These are phyloP conservation scores for Pyronema domesticum DNA, from an alignment of 495 filamentous ascomycete genomes.

Conservation along the genomic window DNA sequence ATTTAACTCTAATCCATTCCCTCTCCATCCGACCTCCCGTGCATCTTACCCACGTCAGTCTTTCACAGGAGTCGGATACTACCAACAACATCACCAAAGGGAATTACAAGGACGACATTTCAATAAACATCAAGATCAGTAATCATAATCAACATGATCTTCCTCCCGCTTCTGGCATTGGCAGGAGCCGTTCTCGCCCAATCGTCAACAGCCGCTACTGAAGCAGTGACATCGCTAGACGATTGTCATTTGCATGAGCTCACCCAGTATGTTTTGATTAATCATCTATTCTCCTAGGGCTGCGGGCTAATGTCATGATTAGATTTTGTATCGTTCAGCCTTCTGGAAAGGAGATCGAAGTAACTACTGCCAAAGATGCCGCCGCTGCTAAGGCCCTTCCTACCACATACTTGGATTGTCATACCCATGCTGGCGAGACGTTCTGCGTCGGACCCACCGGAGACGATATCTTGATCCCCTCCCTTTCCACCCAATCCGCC, in stretches of 20 bases:
- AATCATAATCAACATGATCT: too few relatives aligned
- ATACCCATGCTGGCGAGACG: slow-evolving; percentile 30
- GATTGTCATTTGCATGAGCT: slow-evolving; percentile 15
- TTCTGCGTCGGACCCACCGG: slow-evolving; percentile 34
- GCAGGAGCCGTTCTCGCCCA: not conserved
- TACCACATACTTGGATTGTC: slow-evolving; percentile 35
- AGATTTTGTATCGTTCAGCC: slow-evolving; percentile 24
- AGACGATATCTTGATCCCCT: slow-evolving; percentile 29
- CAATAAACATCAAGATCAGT: too few relatives aligned
- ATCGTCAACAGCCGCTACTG: not conserved
- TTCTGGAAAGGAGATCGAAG: slow-evolving; percentile 20
- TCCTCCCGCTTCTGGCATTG: too few relatives aligned
- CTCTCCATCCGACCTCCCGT: too few relatives aligned
- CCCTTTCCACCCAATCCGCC: slow-evolving; percentile 1
- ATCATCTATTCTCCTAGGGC: not conserved
- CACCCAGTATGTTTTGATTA: slow-evolving; percentile 12
- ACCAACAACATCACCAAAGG: too few relatives aligned
- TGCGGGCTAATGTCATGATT: not conserved
- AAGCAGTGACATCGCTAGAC: slow-evolving; percentile 5
- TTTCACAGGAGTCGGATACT: too few relatives aligned
- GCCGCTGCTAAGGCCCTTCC: slow-evolving; percentile 26
- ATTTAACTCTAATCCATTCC: too few relatives aligned
- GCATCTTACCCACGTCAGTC: too few relatives aligned
- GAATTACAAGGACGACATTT: too few relatives aligned
- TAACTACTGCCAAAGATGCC: slow-evolving; percentile 20